phyloP scores from a whole-genome alignment of 106 monocot genomes.

The Dioscorea zingiberensis region DNA sequence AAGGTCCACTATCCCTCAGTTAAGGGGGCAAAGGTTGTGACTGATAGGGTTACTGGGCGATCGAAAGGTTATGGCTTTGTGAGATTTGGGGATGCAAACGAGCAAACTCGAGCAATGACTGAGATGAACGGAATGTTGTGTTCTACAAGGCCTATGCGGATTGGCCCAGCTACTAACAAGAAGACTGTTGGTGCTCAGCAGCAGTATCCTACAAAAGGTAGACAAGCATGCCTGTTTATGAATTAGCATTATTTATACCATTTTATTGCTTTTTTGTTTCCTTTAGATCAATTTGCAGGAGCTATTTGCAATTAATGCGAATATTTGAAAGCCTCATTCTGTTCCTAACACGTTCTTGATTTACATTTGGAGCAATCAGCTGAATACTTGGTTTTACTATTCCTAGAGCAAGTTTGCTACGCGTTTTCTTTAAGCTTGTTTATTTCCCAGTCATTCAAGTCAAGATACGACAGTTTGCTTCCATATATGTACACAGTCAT shows the following conservation, averaged over 20 bases:
- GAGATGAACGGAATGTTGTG: conserved; percentile 93
- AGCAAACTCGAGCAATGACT: conserved; percentile 87
- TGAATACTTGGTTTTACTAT: conserved; percentile 4
- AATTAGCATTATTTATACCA: not conserved
- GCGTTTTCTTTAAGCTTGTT: conserved; percentile 4
- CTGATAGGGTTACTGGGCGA: conserved; percentile 67
- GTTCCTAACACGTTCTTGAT: not conserved
- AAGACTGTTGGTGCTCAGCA: conserved; percentile 40
- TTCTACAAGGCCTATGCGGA: conserved; percentile 81
- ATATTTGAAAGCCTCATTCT: conserved; percentile 1
- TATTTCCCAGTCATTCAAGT: conserved; percentile 11
- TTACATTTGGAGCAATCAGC: conserved; percentile 1
- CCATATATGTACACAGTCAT: conserved; percentile 26
- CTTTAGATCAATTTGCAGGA: not conserved
- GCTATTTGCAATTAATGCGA: not conserved
- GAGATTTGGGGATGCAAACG: conserved; percentile 86
- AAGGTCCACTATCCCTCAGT: conserved; percentile 71
- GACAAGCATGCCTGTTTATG: not conserved
- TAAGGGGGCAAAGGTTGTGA: conserved; percentile 87
- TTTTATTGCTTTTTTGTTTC: not conserved
- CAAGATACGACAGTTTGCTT: conserved; percentile 28
- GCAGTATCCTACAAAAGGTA: conserved; percentile 26
- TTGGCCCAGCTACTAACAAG: conserved; percentile 75
- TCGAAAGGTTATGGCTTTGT: conserved; percentile 98
- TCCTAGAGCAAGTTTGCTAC: conserved; percentile 5